phyloP scores from a whole-genome alignment of 805 yeast genomes.

The Kuraishia cidri region DNA sequence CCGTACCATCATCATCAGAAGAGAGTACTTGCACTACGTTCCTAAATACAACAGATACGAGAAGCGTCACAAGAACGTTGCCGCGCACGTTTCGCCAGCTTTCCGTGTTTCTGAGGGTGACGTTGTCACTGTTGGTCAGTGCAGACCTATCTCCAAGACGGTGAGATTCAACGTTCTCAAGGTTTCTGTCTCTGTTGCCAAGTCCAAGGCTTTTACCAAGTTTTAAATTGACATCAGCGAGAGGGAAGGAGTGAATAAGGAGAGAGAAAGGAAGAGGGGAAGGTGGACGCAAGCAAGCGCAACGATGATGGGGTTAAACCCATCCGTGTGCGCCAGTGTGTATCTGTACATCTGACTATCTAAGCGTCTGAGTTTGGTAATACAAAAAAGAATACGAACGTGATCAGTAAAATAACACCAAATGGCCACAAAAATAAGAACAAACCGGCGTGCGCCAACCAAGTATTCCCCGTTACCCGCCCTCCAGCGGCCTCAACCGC shows the following conservation, averaged over 20 bases:
- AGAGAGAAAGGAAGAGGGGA: too few species aligned
- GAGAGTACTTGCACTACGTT: conserved; percentile 99
- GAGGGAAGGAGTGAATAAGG: conserved; percentile 9
- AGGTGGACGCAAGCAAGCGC: too few species aligned
- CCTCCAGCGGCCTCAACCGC: too few species aligned
- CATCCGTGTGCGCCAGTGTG: too few species aligned
- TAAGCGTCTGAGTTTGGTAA: too few species aligned
- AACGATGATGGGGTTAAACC: too few species aligned
- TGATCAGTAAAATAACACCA: too few species aligned
- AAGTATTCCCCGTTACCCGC: too few species aligned
- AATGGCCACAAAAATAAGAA: too few species aligned
- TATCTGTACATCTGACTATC: too few species aligned
- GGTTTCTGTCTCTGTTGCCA: conserved; percentile 83
- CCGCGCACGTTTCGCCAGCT: conserved; percentile 99
- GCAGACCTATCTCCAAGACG: conserved; percentile 99
- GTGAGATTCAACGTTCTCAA: conserved; percentile 99
- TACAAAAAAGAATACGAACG: too few species aligned
- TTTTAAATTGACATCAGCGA: conserved; percentile 69
- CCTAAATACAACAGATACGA: conserved; percentile 99
- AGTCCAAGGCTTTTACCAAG: conserved; percentile 93
- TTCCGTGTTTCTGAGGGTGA: conserved; percentile 99
- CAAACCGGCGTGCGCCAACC: too few species aligned
- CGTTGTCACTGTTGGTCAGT: conserved; percentile 98
- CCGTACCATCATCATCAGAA: conserved; percentile 99
- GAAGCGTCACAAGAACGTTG: conserved; percentile 99